Evolutionary conservation across 352 stramenopile species (phyloP).

Genomic region (Stramenopiles sp.): DNA sequence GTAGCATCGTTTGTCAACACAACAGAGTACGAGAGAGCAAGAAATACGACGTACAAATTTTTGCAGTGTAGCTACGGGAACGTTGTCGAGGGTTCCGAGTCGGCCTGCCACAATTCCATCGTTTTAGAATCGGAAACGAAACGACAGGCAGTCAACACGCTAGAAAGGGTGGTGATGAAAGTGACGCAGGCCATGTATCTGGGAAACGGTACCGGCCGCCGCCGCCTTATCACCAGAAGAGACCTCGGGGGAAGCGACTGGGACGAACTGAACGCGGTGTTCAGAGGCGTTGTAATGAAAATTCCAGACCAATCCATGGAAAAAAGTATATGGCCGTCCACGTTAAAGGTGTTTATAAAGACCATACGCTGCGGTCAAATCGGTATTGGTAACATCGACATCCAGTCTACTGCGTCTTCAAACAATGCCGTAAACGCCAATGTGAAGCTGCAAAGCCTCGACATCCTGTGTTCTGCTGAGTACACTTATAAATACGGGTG

Average conservation of each 20-base stretch:
- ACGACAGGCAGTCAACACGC: neutral
- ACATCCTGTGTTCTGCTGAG: neutral
- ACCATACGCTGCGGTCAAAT: neutral
- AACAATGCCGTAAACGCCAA: neutral
- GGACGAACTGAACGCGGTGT: neutral
- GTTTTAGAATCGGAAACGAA: neutral
- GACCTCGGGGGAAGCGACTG: neutral
- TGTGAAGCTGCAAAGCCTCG: neutral
- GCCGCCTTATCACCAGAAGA: neutral
- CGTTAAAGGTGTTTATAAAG: neutral
- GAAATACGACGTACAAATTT: neutral
- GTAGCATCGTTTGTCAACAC: neutral
- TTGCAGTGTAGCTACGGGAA: neutral
- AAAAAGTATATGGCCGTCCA: neutral
- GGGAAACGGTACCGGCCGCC: neutral
- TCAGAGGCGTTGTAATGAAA: neutral
- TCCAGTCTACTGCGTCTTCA: neutral
- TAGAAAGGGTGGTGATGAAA: neutral
- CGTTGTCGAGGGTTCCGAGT: neutral
- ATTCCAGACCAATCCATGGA: neutral
- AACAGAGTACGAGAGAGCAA: neutral
- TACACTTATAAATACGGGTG: neutral
- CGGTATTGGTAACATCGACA: neutral
- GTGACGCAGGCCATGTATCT: neutral
- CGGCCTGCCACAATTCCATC: neutral